These are phyloP conservation scores for Mycena leptocephala DNA, from an alignment of 768 basidiomycete species.

Conservation along the genomic window DNA sequence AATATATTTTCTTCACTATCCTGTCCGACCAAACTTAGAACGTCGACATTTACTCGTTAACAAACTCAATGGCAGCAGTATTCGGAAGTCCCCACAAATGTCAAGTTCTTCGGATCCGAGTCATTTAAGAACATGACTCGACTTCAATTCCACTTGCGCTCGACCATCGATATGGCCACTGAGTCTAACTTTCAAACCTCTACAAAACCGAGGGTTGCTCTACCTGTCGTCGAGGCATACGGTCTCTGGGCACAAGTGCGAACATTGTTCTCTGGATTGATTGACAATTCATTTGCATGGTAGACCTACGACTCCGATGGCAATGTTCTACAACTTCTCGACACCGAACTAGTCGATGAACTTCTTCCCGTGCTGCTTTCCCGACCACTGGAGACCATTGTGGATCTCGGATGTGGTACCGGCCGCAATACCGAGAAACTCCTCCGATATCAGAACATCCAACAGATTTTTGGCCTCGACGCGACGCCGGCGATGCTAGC, in stretches of 20 bases:
- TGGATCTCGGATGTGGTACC: slow-evolving; percentile 30
- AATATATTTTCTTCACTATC: no score
- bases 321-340: not conserved
- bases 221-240: slow-evolving; percentile 20
- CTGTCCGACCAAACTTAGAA: no score
- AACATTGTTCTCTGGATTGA: no score
- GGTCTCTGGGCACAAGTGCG: slow-evolving; percentile 20
- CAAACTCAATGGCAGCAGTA: no score
- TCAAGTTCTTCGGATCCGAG: no score
- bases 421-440: slow-evolving; percentile 31
- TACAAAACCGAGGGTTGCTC: not conserved
- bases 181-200: not conserved
- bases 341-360: not conserved
- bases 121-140: not conserved
- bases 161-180: not conserved
- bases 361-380: not conserved
- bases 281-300: not conserved
- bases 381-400: slow-evolving; percentile 1
- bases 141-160: no score
- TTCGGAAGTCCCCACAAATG: no score
- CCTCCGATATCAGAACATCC: slow-evolving; percentile 2
- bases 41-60: no score
- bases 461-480: slow-evolving; percentile 18
- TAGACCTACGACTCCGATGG: not conserved
- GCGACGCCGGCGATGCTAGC: slow-evolving; percentile 20